These are phyloP conservation scores for Neofusicoccum sp. DNA, from an alignment of 2,329 filamentous ascomycete species.

Conservation along the genomic window DNA sequence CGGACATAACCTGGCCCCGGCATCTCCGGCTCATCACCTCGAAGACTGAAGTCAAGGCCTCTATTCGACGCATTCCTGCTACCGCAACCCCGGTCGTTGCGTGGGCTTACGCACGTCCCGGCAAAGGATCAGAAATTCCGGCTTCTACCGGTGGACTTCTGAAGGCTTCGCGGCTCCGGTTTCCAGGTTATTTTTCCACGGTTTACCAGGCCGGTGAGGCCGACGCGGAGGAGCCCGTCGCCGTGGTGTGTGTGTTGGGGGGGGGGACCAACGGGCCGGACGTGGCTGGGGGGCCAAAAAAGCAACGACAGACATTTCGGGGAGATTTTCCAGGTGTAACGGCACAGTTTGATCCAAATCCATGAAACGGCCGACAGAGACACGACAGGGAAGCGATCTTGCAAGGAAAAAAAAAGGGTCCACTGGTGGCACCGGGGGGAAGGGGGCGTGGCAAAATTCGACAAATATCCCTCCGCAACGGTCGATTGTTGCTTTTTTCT, in stretches of 20 bases:
- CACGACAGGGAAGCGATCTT: neutral
- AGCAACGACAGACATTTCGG: slow-evolving; percentile 7
- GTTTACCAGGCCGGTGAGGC: neutral
- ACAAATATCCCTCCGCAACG: slow-evolving; percentile 4
- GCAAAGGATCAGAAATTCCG: neutral
- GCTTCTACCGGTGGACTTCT: neutral
- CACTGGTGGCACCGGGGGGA: neutral
- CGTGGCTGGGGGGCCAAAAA: neutral
- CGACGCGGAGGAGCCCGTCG: neutral
- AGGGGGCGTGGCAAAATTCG: slow-evolving; percentile 3
- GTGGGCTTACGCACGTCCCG: slow-evolving; percentile 13
- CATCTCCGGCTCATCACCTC: slow-evolving; percentile 16
- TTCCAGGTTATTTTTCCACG: neutral
- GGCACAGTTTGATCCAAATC: neutral
- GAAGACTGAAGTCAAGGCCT: neutral
- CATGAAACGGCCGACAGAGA: slow-evolving; percentile 8
- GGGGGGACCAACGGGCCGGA: neutral
- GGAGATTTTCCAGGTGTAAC: slow-evolving; percentile 13
- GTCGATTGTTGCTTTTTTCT: slow-evolving; percentile 3
- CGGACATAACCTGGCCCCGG: slow-evolving; percentile 14
- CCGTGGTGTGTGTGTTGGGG: neutral
- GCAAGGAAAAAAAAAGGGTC: slow-evolving; percentile 14
- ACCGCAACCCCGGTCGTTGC: slow-evolving; percentile 8
- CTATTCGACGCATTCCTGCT: slow-evolving; percentile 15
- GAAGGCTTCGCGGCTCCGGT: neutral